These are phyloP conservation scores for Trametes meyenii DNA, from an alignment of 768 basidiomycete species.

Conservation along the genomic window DNA sequence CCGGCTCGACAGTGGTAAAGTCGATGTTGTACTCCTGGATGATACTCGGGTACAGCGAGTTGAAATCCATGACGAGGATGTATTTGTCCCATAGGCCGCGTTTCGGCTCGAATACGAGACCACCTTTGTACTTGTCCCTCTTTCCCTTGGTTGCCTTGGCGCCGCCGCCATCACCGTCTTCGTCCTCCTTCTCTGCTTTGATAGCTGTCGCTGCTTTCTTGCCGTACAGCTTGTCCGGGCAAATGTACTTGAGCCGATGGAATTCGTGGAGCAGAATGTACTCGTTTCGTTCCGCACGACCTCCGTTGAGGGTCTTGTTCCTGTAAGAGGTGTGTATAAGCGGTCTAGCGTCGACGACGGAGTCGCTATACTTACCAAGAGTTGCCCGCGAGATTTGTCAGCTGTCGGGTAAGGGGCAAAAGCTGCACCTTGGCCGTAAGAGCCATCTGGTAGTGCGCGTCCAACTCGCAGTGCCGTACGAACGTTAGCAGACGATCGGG, in stretches of 20 bases:
- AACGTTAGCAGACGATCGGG: constrained; percentile 85
- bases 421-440: constrained; percentile 94
- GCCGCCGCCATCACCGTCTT: constrained; percentile 41
- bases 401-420: constrained; percentile 86
- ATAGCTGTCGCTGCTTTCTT: constrained; percentile 62
- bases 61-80: constrained; percentile 99
- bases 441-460: constrained; percentile 97
- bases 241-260: constrained; percentile 92
- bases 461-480: constrained; percentile 91
- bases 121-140: constrained; percentile 97
- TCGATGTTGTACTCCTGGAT: constrained; percentile 99
- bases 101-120: constrained; percentile 96
- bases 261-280: constrained; percentile 99
- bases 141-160: constrained; percentile 65
- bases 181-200: constrained; percentile 57
- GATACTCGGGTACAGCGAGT: constrained; percentile 97
- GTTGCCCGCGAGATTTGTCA: constrained; percentile 96
- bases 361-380: constrained; percentile 67
- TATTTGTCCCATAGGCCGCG: constrained; percentile 95
- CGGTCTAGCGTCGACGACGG: background rate
- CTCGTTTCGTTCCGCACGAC: constrained; percentile 97
- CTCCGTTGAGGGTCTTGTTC: constrained; percentile 97
- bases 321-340: constrained; percentile 41
- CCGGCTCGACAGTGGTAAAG: constrained; percentile 90
- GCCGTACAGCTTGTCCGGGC: constrained; percentile 91